Evolutionary conservation across 2,329 filamentous ascomycete species (phyloP).

Genomic region (Aureobasidium subglaciale): DNA sequence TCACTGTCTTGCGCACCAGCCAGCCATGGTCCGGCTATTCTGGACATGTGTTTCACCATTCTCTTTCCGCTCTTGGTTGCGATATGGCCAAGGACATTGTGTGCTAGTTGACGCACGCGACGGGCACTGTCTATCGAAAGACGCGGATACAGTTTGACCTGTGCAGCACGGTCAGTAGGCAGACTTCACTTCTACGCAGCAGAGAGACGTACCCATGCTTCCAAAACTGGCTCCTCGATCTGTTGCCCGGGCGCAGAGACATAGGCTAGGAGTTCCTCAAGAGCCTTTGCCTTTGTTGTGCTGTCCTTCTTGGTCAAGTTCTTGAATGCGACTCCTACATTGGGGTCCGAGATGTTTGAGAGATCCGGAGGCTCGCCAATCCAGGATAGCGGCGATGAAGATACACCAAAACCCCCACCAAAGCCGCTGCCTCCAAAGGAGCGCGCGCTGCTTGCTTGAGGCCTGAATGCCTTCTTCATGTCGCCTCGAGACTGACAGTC

Average conservation of each 20-base stretch:
- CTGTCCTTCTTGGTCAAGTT: conserved; percentile 88
- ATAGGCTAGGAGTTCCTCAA: conserved; percentile 73
- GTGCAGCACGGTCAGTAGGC: conserved; percentile 15
- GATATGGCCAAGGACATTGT: conserved; percentile 62
- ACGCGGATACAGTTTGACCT: conserved; percentile 82
- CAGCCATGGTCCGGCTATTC: conserved; percentile 81
- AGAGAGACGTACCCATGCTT: conserved; percentile 77
- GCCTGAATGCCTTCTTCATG: conserved; percentile 51
- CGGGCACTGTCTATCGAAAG: conserved; percentile 84
- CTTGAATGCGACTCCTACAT: conserved; percentile 84
- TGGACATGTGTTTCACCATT: conserved; percentile 71
- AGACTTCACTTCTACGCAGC: no score
- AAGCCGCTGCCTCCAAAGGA: conserved; percentile 40
- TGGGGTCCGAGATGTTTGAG: conserved; percentile 66
- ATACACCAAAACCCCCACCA: conserved; percentile 32
- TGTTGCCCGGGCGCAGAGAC: conserved; percentile 52
- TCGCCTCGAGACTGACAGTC: neutral
- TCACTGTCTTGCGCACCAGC: conserved; percentile 85
- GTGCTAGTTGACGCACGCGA: conserved; percentile 79
- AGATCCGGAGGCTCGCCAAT: conserved; percentile 80
- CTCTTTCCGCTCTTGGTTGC: conserved; percentile 62
- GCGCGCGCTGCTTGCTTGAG: conserved; percentile 57
- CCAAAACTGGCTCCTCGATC: conserved; percentile 73
- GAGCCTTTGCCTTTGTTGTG: conserved; percentile 81
- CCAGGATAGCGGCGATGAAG: conserved; percentile 68